phyloP scores from a whole-genome alignment of 2,329 filamentous ascomycete species.

The Aspergillus sp. region DNA sequence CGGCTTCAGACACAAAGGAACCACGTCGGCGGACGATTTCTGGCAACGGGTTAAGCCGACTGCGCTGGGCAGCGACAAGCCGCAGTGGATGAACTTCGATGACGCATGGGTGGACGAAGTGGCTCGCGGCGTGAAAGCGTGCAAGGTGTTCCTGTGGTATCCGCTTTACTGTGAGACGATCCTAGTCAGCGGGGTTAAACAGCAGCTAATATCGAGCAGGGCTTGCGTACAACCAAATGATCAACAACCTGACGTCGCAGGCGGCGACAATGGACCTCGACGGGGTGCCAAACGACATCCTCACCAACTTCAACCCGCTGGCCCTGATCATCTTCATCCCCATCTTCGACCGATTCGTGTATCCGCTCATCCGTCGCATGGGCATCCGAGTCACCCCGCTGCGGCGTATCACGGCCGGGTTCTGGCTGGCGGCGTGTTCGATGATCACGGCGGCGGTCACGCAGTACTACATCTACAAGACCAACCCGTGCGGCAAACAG shows the following conservation, averaged over 20 bases:
- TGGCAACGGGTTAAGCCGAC: constrained; percentile 27
- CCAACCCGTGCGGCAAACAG: constrained; percentile 50
- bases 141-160: constrained; percentile 57
- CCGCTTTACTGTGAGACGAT: constrained; percentile 37
- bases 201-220: constrained; percentile 12
- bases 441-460: constrained; percentile 44
- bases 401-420: constrained; percentile 45
- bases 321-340: constrained; percentile 47
- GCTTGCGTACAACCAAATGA: constrained; percentile 47
- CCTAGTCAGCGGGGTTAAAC: not conserved
- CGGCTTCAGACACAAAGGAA: constrained; percentile 8
- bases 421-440: constrained; percentile 37
- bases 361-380: constrained; percentile 40
- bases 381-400: constrained; percentile 45
- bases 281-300: constrained; percentile 48
- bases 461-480: constrained; percentile 49
- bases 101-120: constrained; percentile 77
- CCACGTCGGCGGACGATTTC: constrained; percentile 6
- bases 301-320: constrained; percentile 47
- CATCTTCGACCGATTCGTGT: constrained; percentile 44
- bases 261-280: constrained; percentile 45
- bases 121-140: constrained; percentile 58
- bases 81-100: constrained; percentile 63
- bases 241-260: constrained; percentile 47
- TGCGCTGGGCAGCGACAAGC: constrained; percentile 13